Evolutionary conservation across 139 green algal genomes (phyloP).

Genomic region (Chlorella sp.): DNA sequence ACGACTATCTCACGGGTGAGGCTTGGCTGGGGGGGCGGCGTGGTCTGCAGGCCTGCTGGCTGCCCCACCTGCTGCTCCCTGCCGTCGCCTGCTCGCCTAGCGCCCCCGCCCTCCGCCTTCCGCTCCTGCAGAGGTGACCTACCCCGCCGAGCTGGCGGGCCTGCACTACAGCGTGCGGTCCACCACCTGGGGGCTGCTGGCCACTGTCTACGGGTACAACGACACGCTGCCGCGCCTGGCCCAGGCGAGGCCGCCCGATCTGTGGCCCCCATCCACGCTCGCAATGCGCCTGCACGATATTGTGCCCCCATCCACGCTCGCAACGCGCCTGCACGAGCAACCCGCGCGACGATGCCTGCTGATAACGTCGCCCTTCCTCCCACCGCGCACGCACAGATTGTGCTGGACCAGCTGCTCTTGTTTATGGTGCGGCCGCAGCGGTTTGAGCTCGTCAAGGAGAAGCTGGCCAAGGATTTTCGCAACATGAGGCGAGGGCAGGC

Average conservation of each 20-base stretch:
- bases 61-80: background rate
- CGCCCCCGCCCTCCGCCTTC: background rate
- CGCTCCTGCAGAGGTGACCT: conserved; percentile 53
- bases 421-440: conserved; percentile 69
- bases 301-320: too few relatives aligned
- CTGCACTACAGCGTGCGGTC: conserved; percentile 50
- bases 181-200: conserved; percentile 38
- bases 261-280: background rate
- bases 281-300: too few relatives aligned
- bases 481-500: conserved; percentile 32
- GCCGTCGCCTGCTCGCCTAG: background rate
- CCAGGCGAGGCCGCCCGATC: background rate
- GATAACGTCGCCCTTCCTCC: too few relatives aligned
- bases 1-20: conserved; percentile 74
- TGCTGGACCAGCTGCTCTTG: conserved; percentile 60
- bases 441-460: conserved; percentile 74
- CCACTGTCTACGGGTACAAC: conserved; percentile 71
- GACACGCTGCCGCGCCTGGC: conserved; percentile 78
- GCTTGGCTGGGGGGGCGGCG: too few relatives aligned
- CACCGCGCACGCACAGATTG: too few relatives aligned
- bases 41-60: background rate
- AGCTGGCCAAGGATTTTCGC: conserved; percentile 33
- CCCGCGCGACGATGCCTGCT: too few relatives aligned
- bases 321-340: too few relatives aligned
- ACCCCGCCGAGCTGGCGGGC: conserved; percentile 86